Evolutionary conservation across 331 rosid species (phyloP), one percentile per base, ranked within the genome.

Genomic region (Ulmus americana): DNA sequence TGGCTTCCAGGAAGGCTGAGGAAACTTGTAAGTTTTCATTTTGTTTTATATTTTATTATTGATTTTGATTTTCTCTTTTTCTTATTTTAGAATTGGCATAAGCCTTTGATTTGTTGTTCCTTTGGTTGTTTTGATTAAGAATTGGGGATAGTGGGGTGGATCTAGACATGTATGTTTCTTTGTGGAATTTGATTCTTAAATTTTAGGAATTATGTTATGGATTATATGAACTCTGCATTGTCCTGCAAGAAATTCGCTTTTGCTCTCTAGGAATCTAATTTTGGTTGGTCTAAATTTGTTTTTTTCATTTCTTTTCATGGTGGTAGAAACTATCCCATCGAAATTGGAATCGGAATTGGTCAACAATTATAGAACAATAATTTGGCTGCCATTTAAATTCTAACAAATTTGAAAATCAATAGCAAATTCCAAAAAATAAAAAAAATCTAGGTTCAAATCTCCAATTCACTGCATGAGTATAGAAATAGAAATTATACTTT

Each of bases 1-100:
- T 85, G 67, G 87, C 84, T 61, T 83, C 95, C 0, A 85, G 94
- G 67, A 87, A 76, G 75, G 79, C 86, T 6, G 96, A 87, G 61
- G 99, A 90, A 87, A 64, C 88, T 49, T 84, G 99, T 94, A 88
- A 45, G 83, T 43, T 45, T 58, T 16, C 46, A 15, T 6, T 22
- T 35, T 62, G 35, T 55, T 6, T 11, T 6, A 20, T 20, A 20
- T 20, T 20, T 20, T 20, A 20, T 20, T 20, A 5, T 49, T 59
- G 44, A 67, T 28, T 18, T 65, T 65, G 16, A 45, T 39, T 39
- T 14, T 45, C 48, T 68, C 51, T 59, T 59, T 15, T 50, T 40
- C 1, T 20, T 4, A 3, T 59, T n/a, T 6, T 15, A 20, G 18
- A 55, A 22, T 65, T 5, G 0, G 6, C n/a, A 2, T 20, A 4